phyloP scores from a whole-genome alignment of 768 basidiomycete genomes.

The Cystofilobasidium capitatum region DNA sequence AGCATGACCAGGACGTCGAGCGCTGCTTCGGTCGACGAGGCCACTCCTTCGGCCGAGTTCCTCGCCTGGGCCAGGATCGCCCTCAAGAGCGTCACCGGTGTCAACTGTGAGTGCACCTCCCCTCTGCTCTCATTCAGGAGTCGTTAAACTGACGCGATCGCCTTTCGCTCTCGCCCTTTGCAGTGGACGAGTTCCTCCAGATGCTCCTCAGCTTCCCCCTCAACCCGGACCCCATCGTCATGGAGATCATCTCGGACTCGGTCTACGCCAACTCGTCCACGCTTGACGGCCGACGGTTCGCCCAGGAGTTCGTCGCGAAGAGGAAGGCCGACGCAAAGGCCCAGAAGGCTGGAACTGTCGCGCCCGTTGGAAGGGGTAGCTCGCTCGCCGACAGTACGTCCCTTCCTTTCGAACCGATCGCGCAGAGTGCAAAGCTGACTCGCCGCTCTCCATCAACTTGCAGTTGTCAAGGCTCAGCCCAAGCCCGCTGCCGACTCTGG shows the following conservation, averaged over 20 bases:
- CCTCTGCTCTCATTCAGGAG: neutral
- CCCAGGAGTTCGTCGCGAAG: constrained; percentile 76
- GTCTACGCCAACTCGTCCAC: constrained; percentile 93
- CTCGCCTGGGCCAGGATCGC: constrained; percentile 81
- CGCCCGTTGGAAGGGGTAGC: constrained; percentile 13
- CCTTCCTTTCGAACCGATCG: neutral
- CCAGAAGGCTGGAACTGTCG: constrained; percentile 31
- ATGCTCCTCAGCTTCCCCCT: constrained; percentile 92
- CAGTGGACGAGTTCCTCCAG: constrained; percentile 91
- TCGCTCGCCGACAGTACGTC: constrained; percentile 32
- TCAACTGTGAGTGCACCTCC: constrained; percentile 51
- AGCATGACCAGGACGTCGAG: constrained; percentile 30
- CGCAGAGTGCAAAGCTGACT: no score
- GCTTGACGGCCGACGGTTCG: constrained; percentile 88
- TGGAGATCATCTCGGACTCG: constrained; percentile 87
- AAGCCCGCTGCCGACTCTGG: constrained; percentile 54
- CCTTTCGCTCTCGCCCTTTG: neutral
- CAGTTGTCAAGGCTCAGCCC: constrained; percentile 76
- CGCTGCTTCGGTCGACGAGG: constrained; percentile 47
- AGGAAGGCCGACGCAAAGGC: constrained; percentile 73
- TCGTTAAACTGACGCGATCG: neutral
- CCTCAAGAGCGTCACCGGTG: constrained; percentile 58
- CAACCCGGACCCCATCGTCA: constrained; percentile 68
- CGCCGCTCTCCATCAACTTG: neutral
- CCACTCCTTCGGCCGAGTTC: constrained; percentile 77